Percentiles rank a stretch among this genome's conserved stretches.
Conservation (phyloP, 2,329 filamentous ascomycete species). For the Pseudogymnoascus sp. region DNA sequence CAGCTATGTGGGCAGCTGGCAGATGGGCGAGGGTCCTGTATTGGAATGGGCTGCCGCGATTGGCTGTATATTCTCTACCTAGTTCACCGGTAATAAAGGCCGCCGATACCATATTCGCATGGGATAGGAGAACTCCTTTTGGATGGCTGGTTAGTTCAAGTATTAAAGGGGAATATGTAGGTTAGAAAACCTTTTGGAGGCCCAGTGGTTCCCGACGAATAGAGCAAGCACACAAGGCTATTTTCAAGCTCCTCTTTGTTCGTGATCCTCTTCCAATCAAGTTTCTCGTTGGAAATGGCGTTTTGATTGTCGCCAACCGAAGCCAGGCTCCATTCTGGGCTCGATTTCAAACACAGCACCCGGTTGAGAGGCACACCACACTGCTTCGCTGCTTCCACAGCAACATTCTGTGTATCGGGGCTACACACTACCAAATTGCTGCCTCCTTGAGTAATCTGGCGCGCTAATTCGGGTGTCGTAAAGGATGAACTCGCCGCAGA, state of each 20-base stretch:
- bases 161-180: neutral
- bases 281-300: constrained; percentile 33
- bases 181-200: constrained; percentile 53
- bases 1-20: constrained; percentile 39
- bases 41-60: constrained; percentile 23
- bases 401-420: constrained; percentile 56
- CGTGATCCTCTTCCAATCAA: constrained; percentile 52
- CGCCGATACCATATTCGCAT: constrained; percentile 65
- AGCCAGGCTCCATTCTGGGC: constrained; percentile 37
- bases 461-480: constrained; percentile 61
- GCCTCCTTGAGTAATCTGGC: constrained; percentile 65
- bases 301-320: constrained; percentile 58
- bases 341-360: constrained; percentile 56
- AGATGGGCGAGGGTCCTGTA: constrained; percentile 38
- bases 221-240: constrained; percentile 59
- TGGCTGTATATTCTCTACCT: constrained; percentile 23
- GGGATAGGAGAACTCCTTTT: constrained; percentile 66
- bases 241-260: constrained; percentile 42
- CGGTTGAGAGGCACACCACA: constrained; percentile 43
- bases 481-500: constrained; percentile 66
- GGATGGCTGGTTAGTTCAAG: neutral
- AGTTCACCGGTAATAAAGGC: constrained; percentile 25
- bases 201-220: constrained; percentile 72
- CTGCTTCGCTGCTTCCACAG: constrained; percentile 39
- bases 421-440: constrained; percentile 58